Percentiles rank a stretch among this genome's conserved stretches.
These are phyloP conservation scores for Carex pumila DNA, from an alignment of 176 grass and related monocot species.

Conservation along the genomic window DNA sequence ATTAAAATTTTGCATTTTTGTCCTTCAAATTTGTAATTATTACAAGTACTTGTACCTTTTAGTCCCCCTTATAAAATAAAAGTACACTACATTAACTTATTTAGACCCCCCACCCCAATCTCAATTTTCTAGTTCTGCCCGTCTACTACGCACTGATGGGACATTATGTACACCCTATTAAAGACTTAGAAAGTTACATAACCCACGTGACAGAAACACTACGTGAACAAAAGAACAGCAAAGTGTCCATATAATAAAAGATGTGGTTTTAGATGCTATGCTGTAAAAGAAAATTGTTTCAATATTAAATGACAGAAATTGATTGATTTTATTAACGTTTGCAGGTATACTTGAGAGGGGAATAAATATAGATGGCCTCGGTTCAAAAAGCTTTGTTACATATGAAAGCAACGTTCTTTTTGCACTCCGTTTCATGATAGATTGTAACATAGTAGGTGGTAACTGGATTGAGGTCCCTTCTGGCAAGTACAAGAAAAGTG, in stretches of 20 bases:
- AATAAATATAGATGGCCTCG: constrained; percentile 69
- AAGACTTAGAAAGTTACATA: not conserved
- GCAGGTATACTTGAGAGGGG: constrained; percentile 90
- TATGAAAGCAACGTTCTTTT: constrained; percentile 99
- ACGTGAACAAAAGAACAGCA: not conserved
- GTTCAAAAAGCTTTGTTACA: constrained; percentile 79
- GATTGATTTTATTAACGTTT: constrained; percentile 14
- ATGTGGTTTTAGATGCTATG: not conserved
- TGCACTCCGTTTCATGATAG: constrained; percentile 97
- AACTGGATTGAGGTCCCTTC: constrained; percentile 94
- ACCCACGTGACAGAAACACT: not conserved
- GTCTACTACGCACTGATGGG: not conserved
- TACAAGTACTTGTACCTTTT: too few relatives aligned
- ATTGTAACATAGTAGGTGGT: constrained; percentile 83
- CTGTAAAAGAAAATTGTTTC: not conserved
- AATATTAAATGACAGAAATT: constrained; percentile 15
- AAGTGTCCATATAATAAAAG: not conserved
- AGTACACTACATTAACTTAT: too few relatives aligned
- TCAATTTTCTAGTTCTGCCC: too few relatives aligned
- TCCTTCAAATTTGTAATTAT: too few relatives aligned
- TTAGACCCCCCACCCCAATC: too few relatives aligned
- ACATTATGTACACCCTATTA: not conserved
- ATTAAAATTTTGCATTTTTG: too few relatives aligned
- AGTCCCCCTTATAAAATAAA: too few relatives aligned
- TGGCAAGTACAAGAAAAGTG: constrained; percentile 79